A percentile compares a stretch with the other conserved stretches of the same genome.
Conservation (phyloP, 1,284 basidiomycete genomes). For the Sphagnurus paluster region DNA sequence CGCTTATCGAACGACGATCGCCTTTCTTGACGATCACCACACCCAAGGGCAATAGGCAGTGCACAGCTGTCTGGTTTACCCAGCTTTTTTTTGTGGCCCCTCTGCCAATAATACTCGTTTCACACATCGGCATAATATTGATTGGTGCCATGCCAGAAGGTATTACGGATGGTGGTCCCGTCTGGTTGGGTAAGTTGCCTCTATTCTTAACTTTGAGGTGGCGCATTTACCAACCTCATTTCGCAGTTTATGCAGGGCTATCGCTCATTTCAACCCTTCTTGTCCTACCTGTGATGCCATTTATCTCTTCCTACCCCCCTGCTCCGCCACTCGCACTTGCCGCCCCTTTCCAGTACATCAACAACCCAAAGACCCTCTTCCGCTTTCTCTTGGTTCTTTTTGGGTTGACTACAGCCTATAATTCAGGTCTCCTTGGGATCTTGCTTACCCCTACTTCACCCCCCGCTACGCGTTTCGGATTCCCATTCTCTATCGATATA, state of each 20-base stretch:
- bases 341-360: slow-evolving; percentile 7
- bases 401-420: slow-evolving; percentile 7
- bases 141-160: slow-evolving; percentile 58
- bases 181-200: slow-evolving; percentile 46
- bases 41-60: slow-evolving; percentile 21
- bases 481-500: slow-evolving; percentile 60
- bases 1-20: slow-evolving; percentile 25
- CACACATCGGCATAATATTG: slow-evolving; percentile 52
- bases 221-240: slow-evolving; percentile 4
- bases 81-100: slow-evolving; percentile 61
- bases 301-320: slow-evolving; percentile 12
- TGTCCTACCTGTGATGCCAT: slow-evolving; percentile 53
- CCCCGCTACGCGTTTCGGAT: slow-evolving; percentile 45
- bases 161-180: slow-evolving; percentile 61
- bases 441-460: slow-evolving; percentile 29
- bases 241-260: slow-evolving; percentile 51
- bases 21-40: background rate
- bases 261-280: slow-evolving; percentile 50
- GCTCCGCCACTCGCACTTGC: slow-evolving; percentile 4
- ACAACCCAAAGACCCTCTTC: slow-evolving; percentile 9
- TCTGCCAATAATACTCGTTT: slow-evolving; percentile 56
- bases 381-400: slow-evolving; percentile 5
- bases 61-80: slow-evolving; percentile 60
- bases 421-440: slow-evolving; percentile 12
- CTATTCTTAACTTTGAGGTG: background rate